Percentiles rank a stretch among this genome's conserved stretches.
Evolutionary conservation across 345 rosid genomes (phyloP).

Genomic region (Carallia pectinifolia): DNA sequence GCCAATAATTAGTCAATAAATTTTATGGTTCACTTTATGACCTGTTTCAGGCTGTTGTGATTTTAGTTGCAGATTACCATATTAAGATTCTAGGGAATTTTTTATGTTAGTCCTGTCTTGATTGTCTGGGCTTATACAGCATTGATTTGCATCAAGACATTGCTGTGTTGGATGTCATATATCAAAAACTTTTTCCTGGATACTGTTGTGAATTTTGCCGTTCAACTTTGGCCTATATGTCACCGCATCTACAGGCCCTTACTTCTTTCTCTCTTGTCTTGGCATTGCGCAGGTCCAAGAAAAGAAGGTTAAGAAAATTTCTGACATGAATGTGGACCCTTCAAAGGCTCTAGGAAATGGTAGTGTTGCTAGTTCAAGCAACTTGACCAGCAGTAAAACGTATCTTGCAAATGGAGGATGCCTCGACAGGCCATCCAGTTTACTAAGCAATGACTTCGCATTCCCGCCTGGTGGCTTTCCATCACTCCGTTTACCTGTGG

Average conservation of each 20-base stretch:
- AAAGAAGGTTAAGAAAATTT: conserved; percentile 85
- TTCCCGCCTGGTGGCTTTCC: conserved; percentile 72
- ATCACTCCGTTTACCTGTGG: conserved; percentile 87
- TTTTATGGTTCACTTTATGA: neutral
- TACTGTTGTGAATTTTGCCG: neutral
- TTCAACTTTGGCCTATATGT: conserved; percentile 1
- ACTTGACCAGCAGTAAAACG: conserved; percentile 39
- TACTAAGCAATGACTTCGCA: conserved; percentile 48
- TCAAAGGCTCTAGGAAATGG: conserved; percentile 71
- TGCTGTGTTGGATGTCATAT: neutral
- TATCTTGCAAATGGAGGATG: conserved; percentile 62
- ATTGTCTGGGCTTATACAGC: neutral
- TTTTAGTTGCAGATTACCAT: neutral
- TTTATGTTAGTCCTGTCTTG: neutral
- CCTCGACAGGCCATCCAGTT: conserved; percentile 41
- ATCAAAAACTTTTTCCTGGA: neutral
- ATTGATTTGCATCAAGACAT: neutral
- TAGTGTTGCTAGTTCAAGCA: conserved; percentile 65
- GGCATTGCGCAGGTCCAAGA: conserved; percentile 76
- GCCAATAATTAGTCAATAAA: neutral
- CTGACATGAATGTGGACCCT: conserved; percentile 72
- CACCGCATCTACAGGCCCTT: conserved; percentile 1
- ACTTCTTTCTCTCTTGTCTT: conserved; percentile 17
- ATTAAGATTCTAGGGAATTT: neutral
- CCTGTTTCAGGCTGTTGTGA: neutral